These are phyloP conservation scores for Calendula officinalis DNA, from an alignment of 129 eudicot genomes.

Conservation along the genomic window DNA sequence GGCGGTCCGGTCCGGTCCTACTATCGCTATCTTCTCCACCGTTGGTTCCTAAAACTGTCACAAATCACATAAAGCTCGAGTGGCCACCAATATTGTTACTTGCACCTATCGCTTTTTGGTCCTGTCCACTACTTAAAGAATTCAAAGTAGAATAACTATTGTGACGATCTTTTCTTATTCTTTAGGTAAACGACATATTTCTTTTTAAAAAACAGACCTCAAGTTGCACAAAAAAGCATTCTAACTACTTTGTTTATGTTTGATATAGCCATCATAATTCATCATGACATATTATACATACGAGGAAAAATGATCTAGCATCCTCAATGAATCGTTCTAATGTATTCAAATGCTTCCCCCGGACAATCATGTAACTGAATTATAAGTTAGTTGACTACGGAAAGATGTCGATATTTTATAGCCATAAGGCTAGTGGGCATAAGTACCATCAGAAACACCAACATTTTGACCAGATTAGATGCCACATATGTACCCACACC, in stretches of 20 bases:
- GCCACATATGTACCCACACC: too few relatives aligned
- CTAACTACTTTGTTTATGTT: slow-evolving; percentile 19
- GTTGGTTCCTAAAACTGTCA: slow-evolving; percentile 8
- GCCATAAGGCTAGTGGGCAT: too few relatives aligned
- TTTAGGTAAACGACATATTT: slow-evolving; percentile 19
- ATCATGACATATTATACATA: background rate
- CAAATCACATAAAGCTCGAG: slow-evolving; percentile 14
- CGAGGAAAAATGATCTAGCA: too few relatives aligned
- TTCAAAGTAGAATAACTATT: slow-evolving; percentile 20
- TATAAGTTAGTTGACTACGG: too few relatives aligned
- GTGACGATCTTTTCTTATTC: slow-evolving; percentile 9
- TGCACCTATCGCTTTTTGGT: slow-evolving; percentile 25
- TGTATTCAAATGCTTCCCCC: too few relatives aligned
- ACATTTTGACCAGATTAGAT: too few relatives aligned
- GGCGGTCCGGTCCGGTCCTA: slow-evolving; percentile 27
- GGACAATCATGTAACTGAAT: too few relatives aligned
- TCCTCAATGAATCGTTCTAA: too few relatives aligned
- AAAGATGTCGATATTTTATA: too few relatives aligned
- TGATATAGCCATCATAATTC: slow-evolving; percentile 4
- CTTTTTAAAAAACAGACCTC: slow-evolving; percentile 14
- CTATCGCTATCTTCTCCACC: slow-evolving; percentile 29
- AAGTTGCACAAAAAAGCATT: slow-evolving; percentile 20
- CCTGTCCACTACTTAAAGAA: slow-evolving; percentile 22
- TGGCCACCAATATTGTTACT: slow-evolving; percentile 29
- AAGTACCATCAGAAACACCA: too few relatives aligned